Evolutionary conservation across 2,329 filamentous ascomycete species (phyloP).

Genomic region (Sporothrix phasma): DNA sequence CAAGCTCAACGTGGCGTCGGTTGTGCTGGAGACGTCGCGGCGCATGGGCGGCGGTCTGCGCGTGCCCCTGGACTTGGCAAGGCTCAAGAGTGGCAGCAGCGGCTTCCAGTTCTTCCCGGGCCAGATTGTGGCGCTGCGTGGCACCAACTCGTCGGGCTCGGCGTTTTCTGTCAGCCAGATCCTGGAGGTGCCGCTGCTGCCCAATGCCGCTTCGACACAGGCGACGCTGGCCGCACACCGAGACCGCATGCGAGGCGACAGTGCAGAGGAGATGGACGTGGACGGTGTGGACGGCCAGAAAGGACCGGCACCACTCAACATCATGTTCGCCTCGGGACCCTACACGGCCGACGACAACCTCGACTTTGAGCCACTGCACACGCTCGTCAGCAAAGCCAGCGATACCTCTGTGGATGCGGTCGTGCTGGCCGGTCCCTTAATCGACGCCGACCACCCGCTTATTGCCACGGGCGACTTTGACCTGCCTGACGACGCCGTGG

Average conservation of each 20-base stretch:
- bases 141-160: slow-evolving; percentile 76
- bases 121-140: slow-evolving; percentile 79
- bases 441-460: slow-evolving; percentile 84
- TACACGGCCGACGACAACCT: slow-evolving; percentile 91
- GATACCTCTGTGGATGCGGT: slow-evolving; percentile 68
- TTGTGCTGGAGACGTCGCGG: slow-evolving; percentile 82
- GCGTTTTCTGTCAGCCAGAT: slow-evolving; percentile 74
- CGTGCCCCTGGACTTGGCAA: slow-evolving; percentile 67
- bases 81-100: slow-evolving; percentile 34
- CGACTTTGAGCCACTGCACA: slow-evolving; percentile 76
- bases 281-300: slow-evolving; percentile 27
- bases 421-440: slow-evolving; percentile 75
- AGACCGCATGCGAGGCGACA: slow-evolving; percentile 53
- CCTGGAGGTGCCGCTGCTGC: slow-evolving; percentile 63
- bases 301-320: slow-evolving; percentile 57
- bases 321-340: slow-evolving; percentile 73
- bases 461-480: slow-evolving; percentile 74
- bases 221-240: slow-evolving; percentile 57
- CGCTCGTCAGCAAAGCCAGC: slow-evolving; percentile 67
- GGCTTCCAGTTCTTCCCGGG: slow-evolving; percentile 84
- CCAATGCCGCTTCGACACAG: slow-evolving; percentile 60
- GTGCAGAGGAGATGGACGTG: slow-evolving; percentile 38
- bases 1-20: slow-evolving; percentile 71
- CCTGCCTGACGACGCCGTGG: slow-evolving; percentile 45
- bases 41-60: slow-evolving; percentile 73